Conservation (phyloP, 2,329 filamentous ascomycete species). For the Geosmithia morbida region DNA sequence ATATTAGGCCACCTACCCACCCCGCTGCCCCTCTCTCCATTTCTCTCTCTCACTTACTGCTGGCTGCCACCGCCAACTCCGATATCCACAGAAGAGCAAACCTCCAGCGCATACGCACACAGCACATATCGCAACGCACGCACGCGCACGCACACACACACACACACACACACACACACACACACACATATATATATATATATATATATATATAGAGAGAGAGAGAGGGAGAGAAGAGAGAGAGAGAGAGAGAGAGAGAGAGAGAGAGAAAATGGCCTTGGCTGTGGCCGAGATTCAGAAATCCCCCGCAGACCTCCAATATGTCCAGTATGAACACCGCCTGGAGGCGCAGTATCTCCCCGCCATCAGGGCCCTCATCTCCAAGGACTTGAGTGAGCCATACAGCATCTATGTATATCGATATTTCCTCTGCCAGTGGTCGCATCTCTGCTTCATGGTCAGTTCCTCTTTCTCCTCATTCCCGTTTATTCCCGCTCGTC, state of each 20-base stretch:
- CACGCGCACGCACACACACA: too few relatives aligned
- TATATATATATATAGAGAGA: neutral
- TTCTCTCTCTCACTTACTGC: too few relatives aligned
- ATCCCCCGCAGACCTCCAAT: slow-evolving; percentile 34
- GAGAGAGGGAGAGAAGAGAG: neutral
- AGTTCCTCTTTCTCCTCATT: slow-evolving; percentile 3
- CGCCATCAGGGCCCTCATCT: slow-evolving; percentile 82
- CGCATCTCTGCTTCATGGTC: slow-evolving; percentile 92
- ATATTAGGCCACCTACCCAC: too few relatives aligned
- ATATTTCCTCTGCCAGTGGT: slow-evolving; percentile 97
- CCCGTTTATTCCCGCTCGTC: slow-evolving; percentile 4
- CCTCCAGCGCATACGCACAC: too few relatives aligned
- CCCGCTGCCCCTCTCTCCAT: too few relatives aligned
- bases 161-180: too few relatives aligned
- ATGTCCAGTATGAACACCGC: slow-evolving; percentile 47
- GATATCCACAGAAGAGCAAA: too few relatives aligned
- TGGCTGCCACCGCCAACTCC: too few relatives aligned
- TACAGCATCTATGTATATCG: slow-evolving; percentile 99
- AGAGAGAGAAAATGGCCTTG: slow-evolving; percentile 12
- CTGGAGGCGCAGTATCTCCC: slow-evolving; percentile 57
- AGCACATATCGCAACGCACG: too few relatives aligned
- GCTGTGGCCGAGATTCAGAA: slow-evolving; percentile 15
- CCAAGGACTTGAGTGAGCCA: slow-evolving; percentile 90
- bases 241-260: too few relatives aligned
- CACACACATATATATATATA: too few relatives aligned